Conservation (phyloP, 179 eudicot species). For the Carnegiea gigantea region DNA sequence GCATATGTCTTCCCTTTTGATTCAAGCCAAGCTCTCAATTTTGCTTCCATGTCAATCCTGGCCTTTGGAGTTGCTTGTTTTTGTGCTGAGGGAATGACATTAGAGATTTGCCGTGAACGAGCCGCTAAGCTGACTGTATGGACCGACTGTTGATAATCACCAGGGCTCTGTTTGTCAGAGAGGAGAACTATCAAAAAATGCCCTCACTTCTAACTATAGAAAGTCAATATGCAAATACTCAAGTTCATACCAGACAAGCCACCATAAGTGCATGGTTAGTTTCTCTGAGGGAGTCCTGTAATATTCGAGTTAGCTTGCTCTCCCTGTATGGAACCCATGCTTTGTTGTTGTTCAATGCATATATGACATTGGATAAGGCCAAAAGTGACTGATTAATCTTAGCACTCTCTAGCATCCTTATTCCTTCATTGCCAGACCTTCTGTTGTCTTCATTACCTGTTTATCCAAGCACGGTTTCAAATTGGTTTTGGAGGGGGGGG, state of each 20-base stretch:
- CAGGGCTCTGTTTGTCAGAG: conserved; percentile 77
- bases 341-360: conserved; percentile 76
- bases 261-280: conserved; percentile 83
- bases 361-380: conserved; percentile 82
- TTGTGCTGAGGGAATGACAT: conserved; percentile 51
- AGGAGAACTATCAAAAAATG: conserved; percentile 3
- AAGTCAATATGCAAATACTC: not conserved
- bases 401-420: conserved; percentile 85
- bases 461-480: not conserved
- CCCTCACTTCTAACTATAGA: not conserved
- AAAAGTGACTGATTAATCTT: conserved; percentile 91
- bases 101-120: conserved; percentile 73
- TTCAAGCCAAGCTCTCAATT: conserved; percentile 83
- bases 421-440: conserved; percentile 80
- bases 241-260: conserved; percentile 73
- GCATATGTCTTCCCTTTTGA: conserved; percentile 80
- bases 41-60: conserved; percentile 83
- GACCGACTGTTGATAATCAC: conserved; percentile 78
- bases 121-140: conserved; percentile 93
- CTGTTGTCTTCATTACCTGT: conserved; percentile 92
- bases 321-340: conserved; percentile 83
- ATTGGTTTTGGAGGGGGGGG: no score
- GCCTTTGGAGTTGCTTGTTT: conserved; percentile 53
- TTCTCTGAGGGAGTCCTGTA: conserved; percentile 96
- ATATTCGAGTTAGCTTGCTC: conserved; percentile 84